Percentiles rank a stretch among this genome's conserved stretches.
Conservation (phyloP, 2,329 filamentous ascomycete genomes). For the Kalmusia sp. region DNA sequence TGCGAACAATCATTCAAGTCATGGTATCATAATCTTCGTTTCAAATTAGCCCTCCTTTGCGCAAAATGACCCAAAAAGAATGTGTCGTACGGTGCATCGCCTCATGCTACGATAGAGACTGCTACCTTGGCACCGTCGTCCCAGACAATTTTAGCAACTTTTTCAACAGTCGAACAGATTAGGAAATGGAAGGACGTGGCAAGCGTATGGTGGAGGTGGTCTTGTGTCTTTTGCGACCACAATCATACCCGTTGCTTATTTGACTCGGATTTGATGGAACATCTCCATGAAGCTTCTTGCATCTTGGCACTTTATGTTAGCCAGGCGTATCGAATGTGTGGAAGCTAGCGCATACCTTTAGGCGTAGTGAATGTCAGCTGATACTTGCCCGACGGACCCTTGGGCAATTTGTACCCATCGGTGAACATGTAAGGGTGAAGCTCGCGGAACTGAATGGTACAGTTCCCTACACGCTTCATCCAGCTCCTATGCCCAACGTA, state of each 20-base stretch:
- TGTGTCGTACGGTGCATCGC: not conserved
- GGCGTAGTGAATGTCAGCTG: constrained; percentile 41
- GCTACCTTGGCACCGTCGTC: too few species aligned
- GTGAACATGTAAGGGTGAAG: constrained; percentile 62
- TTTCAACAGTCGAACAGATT: too few species aligned
- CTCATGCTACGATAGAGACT: not conserved
- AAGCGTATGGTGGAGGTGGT: not conserved
- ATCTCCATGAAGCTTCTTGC: constrained; percentile 37
- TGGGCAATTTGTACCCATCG: constrained; percentile 53
- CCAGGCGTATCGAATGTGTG: not conserved
- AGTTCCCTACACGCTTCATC: constrained; percentile 53
- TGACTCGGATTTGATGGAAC: constrained; percentile 38
- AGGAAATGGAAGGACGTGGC: too few species aligned
- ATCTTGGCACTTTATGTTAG: constrained; percentile 21
- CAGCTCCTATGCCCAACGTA: constrained; percentile 56
- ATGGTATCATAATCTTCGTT: constrained; percentile 16
- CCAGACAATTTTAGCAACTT: too few species aligned
- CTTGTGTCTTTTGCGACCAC: not conserved
- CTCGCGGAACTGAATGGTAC: constrained; percentile 57
- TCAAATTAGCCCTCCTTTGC: not conserved
- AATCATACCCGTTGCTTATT: not conserved
- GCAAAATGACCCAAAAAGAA: not conserved
- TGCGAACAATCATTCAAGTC: constrained; percentile 33
- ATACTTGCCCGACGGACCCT: constrained; percentile 37
- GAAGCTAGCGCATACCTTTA: constrained; percentile 30